A percentile compares a stretch with the other conserved stretches of the same genome.
Conservation (phyloP, 2,329 filamentous ascomycete species). For the Botryotinia globosa region DNA sequence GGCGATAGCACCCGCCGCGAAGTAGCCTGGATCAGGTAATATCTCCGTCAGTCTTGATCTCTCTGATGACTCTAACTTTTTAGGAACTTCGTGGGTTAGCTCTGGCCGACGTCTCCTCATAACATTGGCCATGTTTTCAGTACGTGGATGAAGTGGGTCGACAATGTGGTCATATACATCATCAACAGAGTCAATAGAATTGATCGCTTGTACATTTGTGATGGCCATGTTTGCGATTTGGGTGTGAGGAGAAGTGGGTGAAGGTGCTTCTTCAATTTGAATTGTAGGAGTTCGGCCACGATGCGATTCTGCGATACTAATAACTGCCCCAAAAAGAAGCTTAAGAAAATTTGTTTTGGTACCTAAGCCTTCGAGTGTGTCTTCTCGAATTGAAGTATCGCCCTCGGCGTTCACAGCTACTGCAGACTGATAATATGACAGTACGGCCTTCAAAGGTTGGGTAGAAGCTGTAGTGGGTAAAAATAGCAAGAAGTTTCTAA, state of each 20-base stretch:
- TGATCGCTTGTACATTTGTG: constrained; percentile 24
- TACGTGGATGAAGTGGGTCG: constrained; percentile 5
- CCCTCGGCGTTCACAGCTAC: constrained; percentile 90
- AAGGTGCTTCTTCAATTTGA: constrained; percentile 14
- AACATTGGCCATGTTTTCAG: constrained; percentile 14
- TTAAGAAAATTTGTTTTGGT: constrained; percentile 69
- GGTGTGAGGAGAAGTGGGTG: constrained; percentile 6
- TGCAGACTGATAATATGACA: constrained; percentile 88
- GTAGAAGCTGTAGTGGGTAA: constrained; percentile 64
- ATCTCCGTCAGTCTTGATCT: constrained; percentile 37
- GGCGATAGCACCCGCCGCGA: constrained; percentile 89
- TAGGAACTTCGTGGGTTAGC: constrained; percentile 23
- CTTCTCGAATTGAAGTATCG: constrained; percentile 88
- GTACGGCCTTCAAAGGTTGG: constrained; percentile 73
- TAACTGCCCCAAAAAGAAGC: constrained; percentile 72
- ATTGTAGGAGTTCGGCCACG: constrained; percentile 26
- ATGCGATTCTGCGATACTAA: constrained; percentile 57
- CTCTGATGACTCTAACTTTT: constrained; percentile 24
- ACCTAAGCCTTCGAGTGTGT: constrained; percentile 92
- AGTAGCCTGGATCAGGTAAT: constrained; percentile 87
- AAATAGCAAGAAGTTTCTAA: constrained; percentile 89
- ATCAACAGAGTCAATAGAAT: constrained; percentile 25
- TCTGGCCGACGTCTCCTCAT: constrained; percentile 17
- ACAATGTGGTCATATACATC: constrained; percentile 13
- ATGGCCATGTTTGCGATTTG: constrained; percentile 21